A percentile compares a stretch with the other conserved stretches of the same genome.
Evolutionary conservation across 202 grass and related monocot species (phyloP).

Genomic region (Brachypodium distachyon): DNA sequence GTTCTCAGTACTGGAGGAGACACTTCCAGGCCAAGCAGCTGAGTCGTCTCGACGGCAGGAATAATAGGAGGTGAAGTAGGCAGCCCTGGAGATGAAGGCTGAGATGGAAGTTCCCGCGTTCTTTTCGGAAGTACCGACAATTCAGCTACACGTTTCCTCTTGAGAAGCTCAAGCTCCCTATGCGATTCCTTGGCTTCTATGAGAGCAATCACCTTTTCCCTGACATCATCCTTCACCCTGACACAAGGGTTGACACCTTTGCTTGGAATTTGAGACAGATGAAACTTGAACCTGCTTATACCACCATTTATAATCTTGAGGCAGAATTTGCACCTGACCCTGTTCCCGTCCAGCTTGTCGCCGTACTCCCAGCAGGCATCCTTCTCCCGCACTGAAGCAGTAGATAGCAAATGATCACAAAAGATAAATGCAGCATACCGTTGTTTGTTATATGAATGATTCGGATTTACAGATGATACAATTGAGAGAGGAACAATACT

Average conservation of each 20-base stretch:
- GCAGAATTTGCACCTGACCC: constrained; percentile 86
- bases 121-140: constrained; percentile 15
- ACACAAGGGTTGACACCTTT: constrained; percentile 84
- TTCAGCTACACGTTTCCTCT: constrained; percentile 51
- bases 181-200: constrained; percentile 85
- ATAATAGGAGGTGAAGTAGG: constrained; percentile 9
- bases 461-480: neutral
- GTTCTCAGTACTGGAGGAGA: constrained; percentile 7
- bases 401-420: neutral
- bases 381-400: constrained; percentile 67
- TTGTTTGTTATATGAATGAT: neutral
- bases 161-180: constrained; percentile 58
- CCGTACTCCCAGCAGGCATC: constrained; percentile 97
- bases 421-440: neutral
- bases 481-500: constrained; percentile 20
- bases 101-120: constrained; percentile 11
- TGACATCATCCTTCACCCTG: constrained; percentile 66
- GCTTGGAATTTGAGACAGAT: constrained; percentile 73
- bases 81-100: constrained; percentile 24
- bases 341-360: constrained; percentile 93
- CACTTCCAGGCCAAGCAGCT: constrained; percentile 12
- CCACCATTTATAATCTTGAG: constrained; percentile 84
- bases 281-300: constrained; percentile 92
- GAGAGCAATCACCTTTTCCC: constrained; percentile 63
- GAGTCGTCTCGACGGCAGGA: constrained; percentile 14